Base-by-base conservation (phyloP, 805 yeast species). In the Ogataea naganishii region DNA sequence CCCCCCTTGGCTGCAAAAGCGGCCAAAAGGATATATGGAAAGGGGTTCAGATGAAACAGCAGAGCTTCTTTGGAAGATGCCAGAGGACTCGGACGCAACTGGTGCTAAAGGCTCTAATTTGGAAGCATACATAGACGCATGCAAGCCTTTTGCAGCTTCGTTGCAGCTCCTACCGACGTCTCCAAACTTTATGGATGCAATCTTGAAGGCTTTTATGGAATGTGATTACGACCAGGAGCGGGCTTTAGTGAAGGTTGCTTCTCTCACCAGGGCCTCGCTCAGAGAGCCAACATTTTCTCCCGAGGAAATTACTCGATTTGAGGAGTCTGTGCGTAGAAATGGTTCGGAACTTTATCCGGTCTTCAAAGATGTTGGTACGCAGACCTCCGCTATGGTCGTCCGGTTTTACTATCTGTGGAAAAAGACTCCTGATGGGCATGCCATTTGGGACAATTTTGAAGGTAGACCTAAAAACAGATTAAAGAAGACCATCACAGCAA, bases 381-480 rank as follows among this genome's bases (percentile, higher is more conserved):
- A 82, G 43, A 61, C 85, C 0, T 60, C 75, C 32, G 70, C 88
- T 0, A 82, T 79, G 78, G 64, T 86, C 38, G 97, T 89, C 2
- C 58, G 96, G 34, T 86, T 67, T 49, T 89, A 85, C 46, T 89
- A 89, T 45, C 58, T 84, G 31, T 89, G 97, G 97, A 88, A 88
- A 54, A 88, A 88, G 51, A 80, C 95, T 0, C 60, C 69, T 18
- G 64, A 65, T 25, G 96, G 96, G 0, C 75, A 70, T 38, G 47
- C 51, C 24, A 80, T 85, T 12, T 83, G 96, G 94, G 95, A 84
- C 20, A 75, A 78, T 45, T 83, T 58, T 47, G 76, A 75, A 24
- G 94, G 92, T 1, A 56, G 94, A 30, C 53, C 65, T 23, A 74
- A 74, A 40, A 80, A 80, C 47, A 71, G 74, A 41, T 36, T 62